These are phyloP conservation scores for Lodderomyces orthopsilosis DNA, from an alignment of 1,139 yeast species.

Conservation along the genomic window DNA sequence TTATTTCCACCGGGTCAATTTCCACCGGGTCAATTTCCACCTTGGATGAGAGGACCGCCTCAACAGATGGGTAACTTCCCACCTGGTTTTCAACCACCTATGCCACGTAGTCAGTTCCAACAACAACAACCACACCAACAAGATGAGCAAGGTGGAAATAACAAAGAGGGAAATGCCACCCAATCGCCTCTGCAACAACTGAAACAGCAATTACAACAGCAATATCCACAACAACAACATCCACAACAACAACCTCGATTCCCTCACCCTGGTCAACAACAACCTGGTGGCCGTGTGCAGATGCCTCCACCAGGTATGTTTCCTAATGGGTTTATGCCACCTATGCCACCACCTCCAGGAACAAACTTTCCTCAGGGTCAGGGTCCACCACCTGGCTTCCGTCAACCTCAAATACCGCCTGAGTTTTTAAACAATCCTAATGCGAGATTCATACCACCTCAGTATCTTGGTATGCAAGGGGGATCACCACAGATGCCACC, in stretches of 20 bases:
- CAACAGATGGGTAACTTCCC: constrained; percentile 10
- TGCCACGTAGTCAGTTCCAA: constrained; percentile 3
- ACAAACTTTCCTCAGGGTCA: constrained; percentile 15
- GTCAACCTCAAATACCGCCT: constrained; percentile 21
- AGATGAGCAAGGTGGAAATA: constrained; percentile 6
- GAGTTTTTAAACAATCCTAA: constrained; percentile 14
- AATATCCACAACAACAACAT: constrained; percentile 10
- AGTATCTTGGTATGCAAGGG: neutral
- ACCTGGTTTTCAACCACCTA: constrained; percentile 14
- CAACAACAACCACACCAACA: constrained; percentile 14
- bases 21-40: constrained; percentile 11
- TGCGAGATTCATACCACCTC: constrained; percentile 21
- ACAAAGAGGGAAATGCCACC: constrained; percentile 9
- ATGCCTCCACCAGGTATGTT: constrained; percentile 18
- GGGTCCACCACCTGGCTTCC: constrained; percentile 21
- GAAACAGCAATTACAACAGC: constrained; percentile 8
- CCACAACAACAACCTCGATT: constrained; percentile 5
- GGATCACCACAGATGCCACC: constrained; percentile 9
- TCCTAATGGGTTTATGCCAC: constrained; percentile 17
- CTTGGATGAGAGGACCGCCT: constrained; percentile 9
- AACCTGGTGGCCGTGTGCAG: constrained; percentile 9
- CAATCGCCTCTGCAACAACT: constrained; percentile 8
- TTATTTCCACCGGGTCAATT: constrained; percentile 13
- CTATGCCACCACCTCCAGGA: constrained; percentile 16
- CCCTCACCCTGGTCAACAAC: constrained; percentile 7